Evolutionary conservation across 2,329 filamentous ascomycete genomes (phyloP).

Genomic region (Dryadomyces quercus-mongolicae): DNA sequence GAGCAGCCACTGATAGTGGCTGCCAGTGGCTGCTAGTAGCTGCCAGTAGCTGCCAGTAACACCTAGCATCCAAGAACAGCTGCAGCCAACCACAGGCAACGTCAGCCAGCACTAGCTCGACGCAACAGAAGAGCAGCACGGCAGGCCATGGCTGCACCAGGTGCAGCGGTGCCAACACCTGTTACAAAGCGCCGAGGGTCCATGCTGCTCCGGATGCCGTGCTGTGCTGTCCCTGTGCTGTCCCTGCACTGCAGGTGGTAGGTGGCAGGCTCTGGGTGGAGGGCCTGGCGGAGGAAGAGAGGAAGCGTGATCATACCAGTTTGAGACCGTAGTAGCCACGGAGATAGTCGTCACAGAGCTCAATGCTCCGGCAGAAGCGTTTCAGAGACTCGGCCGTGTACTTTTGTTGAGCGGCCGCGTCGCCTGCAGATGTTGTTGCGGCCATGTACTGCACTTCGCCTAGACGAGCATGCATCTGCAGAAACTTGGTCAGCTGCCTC

Average conservation of each 20-base stretch:
- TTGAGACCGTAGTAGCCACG: slow-evolving; percentile 89
- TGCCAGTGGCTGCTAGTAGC: no score
- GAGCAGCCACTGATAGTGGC: background rate
- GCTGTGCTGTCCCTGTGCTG: background rate
- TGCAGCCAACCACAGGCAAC: background rate
- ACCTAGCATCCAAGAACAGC: background rate
- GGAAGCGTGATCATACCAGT: slow-evolving; percentile 37
- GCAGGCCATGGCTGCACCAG: background rate
- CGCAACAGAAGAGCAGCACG: background rate
- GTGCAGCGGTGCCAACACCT: background rate
- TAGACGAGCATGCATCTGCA: slow-evolving; percentile 73
- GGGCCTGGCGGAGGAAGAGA: background rate
- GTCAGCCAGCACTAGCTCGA: background rate
- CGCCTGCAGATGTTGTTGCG: slow-evolving; percentile 23
- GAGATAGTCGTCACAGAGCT: slow-evolving; percentile 86
- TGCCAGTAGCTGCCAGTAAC: background rate
- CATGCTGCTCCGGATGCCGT: background rate
- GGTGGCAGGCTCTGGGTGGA: background rate
- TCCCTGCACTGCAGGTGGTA: background rate
- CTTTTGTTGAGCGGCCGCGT: slow-evolving; percentile 30
- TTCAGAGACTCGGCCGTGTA: slow-evolving; percentile 63
- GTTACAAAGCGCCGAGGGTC: background rate
- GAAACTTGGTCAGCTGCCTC: background rate
- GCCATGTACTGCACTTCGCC: slow-evolving; percentile 75
- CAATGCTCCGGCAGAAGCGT: slow-evolving; percentile 80